Conservation (phyloP, 1,284 basidiomycete genomes). For the Sanghuangporus baumii region DNA sequence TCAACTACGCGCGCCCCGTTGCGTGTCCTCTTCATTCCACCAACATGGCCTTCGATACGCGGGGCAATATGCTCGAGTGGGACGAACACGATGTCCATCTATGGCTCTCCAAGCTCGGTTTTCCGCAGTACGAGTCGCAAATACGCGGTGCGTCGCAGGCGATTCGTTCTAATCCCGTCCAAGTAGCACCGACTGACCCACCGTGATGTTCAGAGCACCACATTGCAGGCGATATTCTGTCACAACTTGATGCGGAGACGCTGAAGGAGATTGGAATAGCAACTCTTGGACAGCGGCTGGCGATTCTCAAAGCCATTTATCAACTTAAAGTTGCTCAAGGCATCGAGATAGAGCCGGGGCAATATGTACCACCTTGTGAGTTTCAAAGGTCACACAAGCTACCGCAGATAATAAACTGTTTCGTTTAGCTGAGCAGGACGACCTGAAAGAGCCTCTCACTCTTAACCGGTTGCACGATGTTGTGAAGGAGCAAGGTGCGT, state of each 20-base stretch:
- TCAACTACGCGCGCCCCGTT: neutral
- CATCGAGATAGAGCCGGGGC: constrained; percentile 78
- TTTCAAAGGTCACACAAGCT: constrained; percentile 6
- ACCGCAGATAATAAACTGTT: constrained; percentile 3
- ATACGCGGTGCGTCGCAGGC: constrained; percentile 48
- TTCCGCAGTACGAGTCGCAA: constrained; percentile 73
- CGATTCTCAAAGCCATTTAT: constrained; percentile 88
- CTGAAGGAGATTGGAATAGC: constrained; percentile 82
- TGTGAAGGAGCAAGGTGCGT: constrained; percentile 71
- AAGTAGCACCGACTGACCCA: constrained; percentile 3
- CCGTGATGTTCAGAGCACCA: constrained; percentile 62
- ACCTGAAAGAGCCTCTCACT: constrained; percentile 51
- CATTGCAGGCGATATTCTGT: constrained; percentile 84
- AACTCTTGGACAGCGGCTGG: constrained; percentile 82
- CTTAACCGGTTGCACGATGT: constrained; percentile 65
- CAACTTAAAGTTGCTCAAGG: constrained; percentile 79
- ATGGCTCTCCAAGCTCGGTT: constrained; percentile 72
- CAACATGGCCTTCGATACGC: constrained; percentile 17
- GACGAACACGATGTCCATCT: constrained; percentile 75
- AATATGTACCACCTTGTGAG: constrained; percentile 89
- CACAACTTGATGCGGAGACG: constrained; percentile 73
- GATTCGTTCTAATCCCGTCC: neutral
- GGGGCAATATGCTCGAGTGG: constrained; percentile 63
- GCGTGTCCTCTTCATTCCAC: constrained; percentile 1
- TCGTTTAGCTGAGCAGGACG: constrained; percentile 57